These are phyloP conservation scores for Hymenoscyphus scutula DNA, from an alignment of 2,329 filamentous ascomycete species.

Conservation along the genomic window DNA sequence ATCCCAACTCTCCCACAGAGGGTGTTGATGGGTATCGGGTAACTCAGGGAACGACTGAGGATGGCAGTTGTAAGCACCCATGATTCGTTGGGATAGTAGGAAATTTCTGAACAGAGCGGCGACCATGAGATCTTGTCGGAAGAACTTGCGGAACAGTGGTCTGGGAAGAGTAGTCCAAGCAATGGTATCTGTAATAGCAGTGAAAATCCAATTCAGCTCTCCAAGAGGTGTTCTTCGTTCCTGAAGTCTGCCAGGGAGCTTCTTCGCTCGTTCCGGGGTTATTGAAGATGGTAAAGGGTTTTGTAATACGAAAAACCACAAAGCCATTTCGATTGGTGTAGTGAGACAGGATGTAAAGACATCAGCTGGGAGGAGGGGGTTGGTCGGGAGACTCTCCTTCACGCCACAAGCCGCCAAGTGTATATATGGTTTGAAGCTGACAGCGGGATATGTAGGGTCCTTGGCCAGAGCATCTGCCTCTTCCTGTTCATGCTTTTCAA, in stretches of 20 bases:
- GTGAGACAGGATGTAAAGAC: conserved; percentile 95
- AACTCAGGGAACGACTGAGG: conserved; percentile 88
- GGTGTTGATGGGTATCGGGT: conserved; percentile 93
- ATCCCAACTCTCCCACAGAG: conserved; percentile 97
- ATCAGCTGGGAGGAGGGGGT: conserved; percentile 88
- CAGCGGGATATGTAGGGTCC: conserved; percentile 82
- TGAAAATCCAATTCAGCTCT: conserved; percentile 99
- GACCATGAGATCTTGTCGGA: conserved; percentile 98
- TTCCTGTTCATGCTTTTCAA: conserved; percentile 91
- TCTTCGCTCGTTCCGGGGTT: conserved; percentile 78
- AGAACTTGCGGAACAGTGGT: conserved; percentile 92
- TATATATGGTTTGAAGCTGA: conserved; percentile 68
- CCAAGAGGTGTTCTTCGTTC: conserved; percentile 91
- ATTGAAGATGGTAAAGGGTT: conserved; percentile 65
- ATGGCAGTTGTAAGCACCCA: conserved; percentile 94
- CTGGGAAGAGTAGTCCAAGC: conserved; percentile 94
- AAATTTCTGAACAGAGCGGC: conserved; percentile 96
- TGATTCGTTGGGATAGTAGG: conserved; percentile 87
- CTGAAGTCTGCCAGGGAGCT: conserved; percentile 86
- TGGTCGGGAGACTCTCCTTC: conserved; percentile 91
- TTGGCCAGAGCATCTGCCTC: conserved; percentile 72
- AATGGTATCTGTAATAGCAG: conserved; percentile 97
- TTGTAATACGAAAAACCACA: conserved; percentile 94
- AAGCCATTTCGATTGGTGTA: conserved; percentile 94
- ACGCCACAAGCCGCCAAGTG: conserved; percentile 89